Base-by-base conservation (phyloP, 306 rosid genomes). In the Vicia villosa region DNA sequence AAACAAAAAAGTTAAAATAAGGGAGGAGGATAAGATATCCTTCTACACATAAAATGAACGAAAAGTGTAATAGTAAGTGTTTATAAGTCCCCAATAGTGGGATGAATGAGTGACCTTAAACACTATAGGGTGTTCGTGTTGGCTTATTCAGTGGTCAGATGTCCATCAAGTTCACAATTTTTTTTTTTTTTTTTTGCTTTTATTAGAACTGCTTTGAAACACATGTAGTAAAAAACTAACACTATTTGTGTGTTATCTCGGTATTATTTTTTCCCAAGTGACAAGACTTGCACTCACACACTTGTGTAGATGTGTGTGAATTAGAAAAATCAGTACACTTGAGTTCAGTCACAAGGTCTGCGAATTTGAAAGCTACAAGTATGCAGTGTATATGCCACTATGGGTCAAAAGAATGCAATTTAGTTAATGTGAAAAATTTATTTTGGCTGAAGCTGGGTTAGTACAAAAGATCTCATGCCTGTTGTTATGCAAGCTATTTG, bases 11-110 rank as follows among this genome's bases (percentile, higher is more conserved):
- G 36, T 75, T 67, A 56, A 74, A 67, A 19, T 46, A 55, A 20
- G 66, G 49, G 32, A 75, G 73, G 73, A 57, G 50, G 69, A 34
- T 34, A 15, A 47, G 37, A 59, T 68, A 58, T 67, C 28, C 62
- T 57, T 46, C 15, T 68, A 26, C 40, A 47, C 30, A 16, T 13
- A 49, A 59, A 26, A 10, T 59, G 37, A 47, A 47, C 17, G 64
- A 22, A n/a, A 49, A 59, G 26, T 24, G 37, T 67, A 5, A 55
- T 16, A 7, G 7, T 6, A 26, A 26, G 19, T 55, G 10, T 56
- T 56, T 56, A 56, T 56, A 11, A 55, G 26, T 55, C 19, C 19
- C 20, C 14, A 56, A 56, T 26, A 56, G 38, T 7, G 62, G 15
- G 59, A 21, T 22, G 52, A 17, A n/a, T 46, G n/a, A 12, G 32